Conservation (phyloP, 2,329 filamentous ascomycete species). For the Nectriaceae sp. region DNA sequence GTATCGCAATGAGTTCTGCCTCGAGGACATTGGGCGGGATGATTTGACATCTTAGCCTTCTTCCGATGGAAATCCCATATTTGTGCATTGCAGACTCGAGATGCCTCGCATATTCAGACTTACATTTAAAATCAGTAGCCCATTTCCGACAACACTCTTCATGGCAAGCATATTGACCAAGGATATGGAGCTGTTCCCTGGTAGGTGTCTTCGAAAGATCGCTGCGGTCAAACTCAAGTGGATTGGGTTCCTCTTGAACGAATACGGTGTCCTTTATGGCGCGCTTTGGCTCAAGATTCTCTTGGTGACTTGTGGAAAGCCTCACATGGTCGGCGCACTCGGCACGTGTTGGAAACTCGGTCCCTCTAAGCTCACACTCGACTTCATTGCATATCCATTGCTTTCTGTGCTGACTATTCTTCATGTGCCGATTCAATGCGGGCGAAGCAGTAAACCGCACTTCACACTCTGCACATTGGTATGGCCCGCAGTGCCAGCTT, state of each 20-base stretch:
- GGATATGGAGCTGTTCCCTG: no score
- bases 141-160: slow-evolving; percentile 20
- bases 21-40: neutral
- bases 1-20: slow-evolving; percentile 20
- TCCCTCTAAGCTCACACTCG: slow-evolving; percentile 4
- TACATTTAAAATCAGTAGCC: slow-evolving; percentile 15
- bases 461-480: neutral
- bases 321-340: slow-evolving; percentile 6
- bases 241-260: no score
- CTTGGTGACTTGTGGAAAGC: slow-evolving; percentile 4
- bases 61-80: slow-evolving; percentile 10
- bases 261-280: neutral
- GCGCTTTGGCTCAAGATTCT: slow-evolving; percentile 3
- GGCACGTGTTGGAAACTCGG: slow-evolving; percentile 10
- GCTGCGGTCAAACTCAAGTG: no score
- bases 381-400: slow-evolving; percentile 17
- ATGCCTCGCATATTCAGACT: slow-evolving; percentile 21
- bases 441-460: neutral
- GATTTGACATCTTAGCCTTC: neutral
- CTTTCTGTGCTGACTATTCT: neutral
- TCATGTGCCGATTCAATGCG: slow-evolving; percentile 9
- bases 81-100: slow-evolving; percentile 8
- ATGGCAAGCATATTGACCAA: slow-evolving; percentile 8
- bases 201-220: no score
- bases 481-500: neutral